Evolutionary conservation across 345 rosid species (phyloP), one percentile per base, ranked within the genome.

Genomic region (Isatis tinctoria): DNA sequence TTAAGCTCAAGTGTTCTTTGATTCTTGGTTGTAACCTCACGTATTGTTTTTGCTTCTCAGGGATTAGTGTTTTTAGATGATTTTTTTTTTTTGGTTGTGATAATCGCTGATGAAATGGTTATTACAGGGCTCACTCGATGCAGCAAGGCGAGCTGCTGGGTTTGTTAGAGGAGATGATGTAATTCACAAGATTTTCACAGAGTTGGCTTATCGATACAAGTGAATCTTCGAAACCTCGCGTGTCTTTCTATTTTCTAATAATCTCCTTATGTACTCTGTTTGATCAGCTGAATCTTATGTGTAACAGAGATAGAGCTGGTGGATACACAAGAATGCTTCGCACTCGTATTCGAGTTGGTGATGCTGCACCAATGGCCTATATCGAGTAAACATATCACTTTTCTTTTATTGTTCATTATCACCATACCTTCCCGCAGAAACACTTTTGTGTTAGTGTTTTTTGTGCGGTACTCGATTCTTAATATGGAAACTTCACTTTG

Each of bases 281-380:
- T 61, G 49, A 66, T 70, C 60, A 8, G 48, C 28, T 9, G 18
- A 44, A 44, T 24, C 16, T 74, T 58, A 6, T 69, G 24, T 74
- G 72, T 58, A 57, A 52, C 86, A 94, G 97, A 71, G 95, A 91
- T 63, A 83, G 98, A 84, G 86, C 91, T 36, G 97, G 98, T 73
- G 98, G 97, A 65, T 94, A 88, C 82, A 89, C 98, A 6, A 91
- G 96, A 83, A 44, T 91, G 74, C 95, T 91, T 16, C 84, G 91
- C 26, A 89, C 97, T 36, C 97, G 95, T 62, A 87, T 91, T 5
- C 81, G 98, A 69, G 91, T 87, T 80, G 97, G 95, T 74, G 98
- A 94, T 83, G 98, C 97, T 75, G 98, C 96, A 49, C 87, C 85
- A 44, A 89, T 91, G 97, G 96, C 97, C 57, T 91, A 91, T 79